Evolutionary conservation across 768 basidiomycete genomes (phyloP).

Genomic region (Hirschioporus abietinus): DNA sequence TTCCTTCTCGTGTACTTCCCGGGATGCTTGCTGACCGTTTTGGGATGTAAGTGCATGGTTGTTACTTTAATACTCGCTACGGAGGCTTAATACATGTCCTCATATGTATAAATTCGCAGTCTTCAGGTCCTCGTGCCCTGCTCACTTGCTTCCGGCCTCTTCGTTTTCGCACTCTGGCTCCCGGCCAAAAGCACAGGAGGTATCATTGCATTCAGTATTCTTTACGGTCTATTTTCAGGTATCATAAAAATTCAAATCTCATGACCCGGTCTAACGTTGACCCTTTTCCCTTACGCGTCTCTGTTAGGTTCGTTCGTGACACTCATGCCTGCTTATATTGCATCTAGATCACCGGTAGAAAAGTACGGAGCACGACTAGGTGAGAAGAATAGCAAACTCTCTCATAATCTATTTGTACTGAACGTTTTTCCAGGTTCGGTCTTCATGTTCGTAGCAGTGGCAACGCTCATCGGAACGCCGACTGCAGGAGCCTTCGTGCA

Average conservation of each 20-base stretch:
- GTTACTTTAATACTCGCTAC: not conserved
- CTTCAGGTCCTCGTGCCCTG: constrained; percentile 24
- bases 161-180: constrained; percentile 26
- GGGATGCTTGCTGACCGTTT: constrained; percentile 25
- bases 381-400: constrained; percentile 7
- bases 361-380: constrained; percentile 27
- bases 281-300: not conserved
- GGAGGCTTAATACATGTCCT: no score
- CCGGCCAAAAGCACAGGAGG: constrained; percentile 19
- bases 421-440: constrained; percentile 18
- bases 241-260: not conserved
- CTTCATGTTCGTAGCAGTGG: constrained; percentile 24
- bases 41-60: constrained; percentile 18
- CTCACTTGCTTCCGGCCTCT: constrained; percentile 19
- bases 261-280: not conserved
- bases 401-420: constrained; percentile 1
- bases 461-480: constrained; percentile 26
- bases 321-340: constrained; percentile 26
- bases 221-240: constrained; percentile 29
- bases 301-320: constrained; percentile 25
- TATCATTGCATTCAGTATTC: constrained; percentile 24
- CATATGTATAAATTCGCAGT: constrained; percentile 11
- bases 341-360: constrained; percentile 24
- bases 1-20: constrained; percentile 24
- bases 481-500: constrained; percentile 28